These are phyloP conservation scores for Irpex sp. DNA, from an alignment of 1,284 basidiomycete genomes.

Conservation along the genomic window DNA sequence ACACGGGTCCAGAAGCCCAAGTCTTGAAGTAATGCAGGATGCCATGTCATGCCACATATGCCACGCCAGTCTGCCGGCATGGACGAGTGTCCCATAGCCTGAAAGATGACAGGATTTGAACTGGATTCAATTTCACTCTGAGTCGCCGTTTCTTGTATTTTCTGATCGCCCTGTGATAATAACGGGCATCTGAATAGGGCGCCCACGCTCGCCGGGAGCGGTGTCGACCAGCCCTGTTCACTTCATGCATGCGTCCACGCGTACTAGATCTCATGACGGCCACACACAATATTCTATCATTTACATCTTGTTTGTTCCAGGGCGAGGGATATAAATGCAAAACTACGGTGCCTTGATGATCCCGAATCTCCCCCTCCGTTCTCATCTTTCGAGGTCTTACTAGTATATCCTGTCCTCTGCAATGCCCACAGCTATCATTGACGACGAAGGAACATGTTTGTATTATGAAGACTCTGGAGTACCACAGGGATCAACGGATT, in stretches of 20 bases:
- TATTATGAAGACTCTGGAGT: conserved; percentile 17
- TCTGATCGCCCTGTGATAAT: background rate
- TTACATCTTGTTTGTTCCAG: background rate
- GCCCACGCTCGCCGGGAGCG: background rate
- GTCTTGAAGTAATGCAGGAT: background rate
- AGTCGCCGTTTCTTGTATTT: background rate
- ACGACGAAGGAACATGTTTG: conserved; percentile 14
- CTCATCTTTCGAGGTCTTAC: too few relatives aligned
- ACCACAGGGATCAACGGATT: conserved; percentile 45
- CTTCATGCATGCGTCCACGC: background rate
- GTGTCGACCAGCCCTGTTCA: background rate
- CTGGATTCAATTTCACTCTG: background rate
- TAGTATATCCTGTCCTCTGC: background rate
- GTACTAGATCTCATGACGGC: background rate
- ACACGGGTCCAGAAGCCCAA: background rate
- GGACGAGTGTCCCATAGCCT: background rate
- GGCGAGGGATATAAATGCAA: background rate
- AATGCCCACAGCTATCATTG: conserved; percentile 9
- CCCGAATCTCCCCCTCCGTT: background rate
- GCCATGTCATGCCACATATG: background rate
- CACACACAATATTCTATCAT: background rate
- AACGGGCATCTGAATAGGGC: background rate
- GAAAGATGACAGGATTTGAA: background rate
- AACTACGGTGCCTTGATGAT: background rate
- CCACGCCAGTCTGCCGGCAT: background rate